phyloP scores from a whole-genome alignment of 805 yeast genomes.

The Saccharomycopsis amapae region DNA sequence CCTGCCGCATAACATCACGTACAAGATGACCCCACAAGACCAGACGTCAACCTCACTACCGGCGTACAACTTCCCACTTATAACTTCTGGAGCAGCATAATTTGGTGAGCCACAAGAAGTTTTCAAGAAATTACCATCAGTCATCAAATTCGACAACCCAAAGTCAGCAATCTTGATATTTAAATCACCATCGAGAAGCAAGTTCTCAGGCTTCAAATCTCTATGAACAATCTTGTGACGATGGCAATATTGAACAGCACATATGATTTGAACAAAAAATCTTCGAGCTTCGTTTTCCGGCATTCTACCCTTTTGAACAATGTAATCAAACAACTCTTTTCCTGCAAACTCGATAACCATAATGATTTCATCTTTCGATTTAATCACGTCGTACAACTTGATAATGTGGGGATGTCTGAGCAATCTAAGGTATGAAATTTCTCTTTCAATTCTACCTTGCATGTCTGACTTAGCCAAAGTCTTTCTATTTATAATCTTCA shows the following conservation, averaged over 20 bases:
- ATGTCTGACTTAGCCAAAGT: slow-evolving; percentile 90
- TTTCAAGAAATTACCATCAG: slow-evolving; percentile 91
- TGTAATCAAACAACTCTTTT: slow-evolving; percentile 91
- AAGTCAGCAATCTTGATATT: slow-evolving; percentile 96
- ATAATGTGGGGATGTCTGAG: slow-evolving; percentile 95
- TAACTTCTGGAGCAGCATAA: slow-evolving; percentile 97
- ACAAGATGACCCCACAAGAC: slow-evolving; percentile 93
- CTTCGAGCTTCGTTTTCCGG: slow-evolving; percentile 86
- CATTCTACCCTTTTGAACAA: slow-evolving; percentile 91
- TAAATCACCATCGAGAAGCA: slow-evolving; percentile 78
- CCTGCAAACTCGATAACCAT: slow-evolving; percentile 98
- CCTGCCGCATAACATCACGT: slow-evolving; percentile 93
- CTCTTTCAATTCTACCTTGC: slow-evolving; percentile 96
- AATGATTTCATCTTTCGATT: slow-evolving; percentile 89
- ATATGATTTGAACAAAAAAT: slow-evolving; percentile 92
- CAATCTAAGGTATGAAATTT: slow-evolving; percentile 79
- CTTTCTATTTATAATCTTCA: slow-evolving; percentile 86
- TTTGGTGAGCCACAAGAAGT: slow-evolving; percentile 96
- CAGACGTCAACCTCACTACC: slow-evolving; percentile 98
- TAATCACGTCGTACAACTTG: slow-evolving; percentile 90
- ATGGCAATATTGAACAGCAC: slow-evolving; percentile 95
- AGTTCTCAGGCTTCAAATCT: slow-evolving; percentile 92
- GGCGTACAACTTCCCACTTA: slow-evolving; percentile 88
- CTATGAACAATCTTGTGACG: slow-evolving; percentile 94
- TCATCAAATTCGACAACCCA: slow-evolving; percentile 74